Conservation (phyloP, 1,284 basidiomycete genomes). For the Amylostereum chailletii region DNA sequence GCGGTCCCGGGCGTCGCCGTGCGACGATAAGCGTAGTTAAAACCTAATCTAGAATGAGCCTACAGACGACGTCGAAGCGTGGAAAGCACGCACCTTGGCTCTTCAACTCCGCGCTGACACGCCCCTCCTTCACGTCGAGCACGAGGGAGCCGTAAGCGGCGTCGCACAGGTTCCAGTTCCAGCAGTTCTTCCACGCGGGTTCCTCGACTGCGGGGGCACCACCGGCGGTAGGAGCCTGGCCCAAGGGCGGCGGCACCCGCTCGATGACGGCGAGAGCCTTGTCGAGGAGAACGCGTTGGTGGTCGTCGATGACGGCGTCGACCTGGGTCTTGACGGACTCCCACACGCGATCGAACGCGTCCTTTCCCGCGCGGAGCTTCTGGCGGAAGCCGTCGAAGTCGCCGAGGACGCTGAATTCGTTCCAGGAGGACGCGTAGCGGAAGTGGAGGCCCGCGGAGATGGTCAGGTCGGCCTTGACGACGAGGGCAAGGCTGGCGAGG, state of each 20-base stretch:
- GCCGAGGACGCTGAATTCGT: slow-evolving; percentile 90
- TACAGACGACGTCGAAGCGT: too few species aligned
- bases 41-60: slow-evolving; percentile 41
- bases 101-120: slow-evolving; percentile 87
- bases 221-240: slow-evolving; percentile 45
- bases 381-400: slow-evolving; percentile 86
- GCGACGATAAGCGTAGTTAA: slow-evolving; percentile 92
- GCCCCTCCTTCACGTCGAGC: slow-evolving; percentile 84
- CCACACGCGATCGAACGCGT: slow-evolving; percentile 87
- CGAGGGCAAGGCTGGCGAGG: slow-evolving; percentile 83
- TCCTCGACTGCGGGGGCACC: slow-evolving; percentile 58
- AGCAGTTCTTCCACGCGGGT: slow-evolving; percentile 93
- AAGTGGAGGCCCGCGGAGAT: slow-evolving; percentile 95
- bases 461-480: slow-evolving; percentile 91
- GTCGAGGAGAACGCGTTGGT: slow-evolving; percentile 83
- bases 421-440: slow-evolving; percentile 93
- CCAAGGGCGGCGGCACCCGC: slow-evolving; percentile 61
- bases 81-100: slow-evolving; percentile 62
- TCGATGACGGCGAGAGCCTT: slow-evolving; percentile 86
- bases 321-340: slow-evolving; percentile 91
- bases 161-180: slow-evolving; percentile 98
- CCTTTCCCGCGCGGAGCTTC: slow-evolving; percentile 76
- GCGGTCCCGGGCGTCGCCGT: slow-evolving; percentile 43
- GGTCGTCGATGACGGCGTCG: slow-evolving; percentile 85
- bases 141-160: slow-evolving; percentile 87